Evolutionary conservation across 768 basidiomycete genomes (phyloP), one percentile per base, ranked within the genome.

Genomic region (Tricholoma terreum): DNA sequence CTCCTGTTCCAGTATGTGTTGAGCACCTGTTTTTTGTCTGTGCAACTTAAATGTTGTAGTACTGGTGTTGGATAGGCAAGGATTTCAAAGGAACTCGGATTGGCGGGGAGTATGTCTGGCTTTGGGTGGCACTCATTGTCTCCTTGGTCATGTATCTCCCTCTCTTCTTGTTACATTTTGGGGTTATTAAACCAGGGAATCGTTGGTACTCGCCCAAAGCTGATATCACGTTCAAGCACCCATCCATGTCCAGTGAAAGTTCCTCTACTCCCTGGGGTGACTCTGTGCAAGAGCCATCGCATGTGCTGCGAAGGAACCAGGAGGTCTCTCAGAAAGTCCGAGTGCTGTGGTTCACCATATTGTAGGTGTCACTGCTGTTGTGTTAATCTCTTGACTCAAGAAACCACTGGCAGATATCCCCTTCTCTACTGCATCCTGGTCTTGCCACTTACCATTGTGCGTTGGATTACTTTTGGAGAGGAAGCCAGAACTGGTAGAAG

Each of bases 1-100:
- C 66, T 1, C 77, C 77, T 1, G 73, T 74, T 10, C 76, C 76
- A 2, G 70, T 73, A 52, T 49, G 74, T 67, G 34, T 50, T 14
- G 3, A 35, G 59, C 43, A 14, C 30, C n/a, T 24, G 11, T 8
- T 53, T 35, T 10, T 43, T 38, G 31, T 50, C 36, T 24, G 33
- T 48, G 21, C 42, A 10, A 33, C 11, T 35, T 19, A 46, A 51
- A 35, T 21, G 30, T 46, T 24, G 4, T 24, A 68, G 65, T 74
- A 73, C 56, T 77, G 78, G 78, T 80, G 79, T 59, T 79, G 77
- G 77, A 73, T 80, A 53, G 67, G 71, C 34, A 43, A 65, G 5
- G 36, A 63, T 10, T 73, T 68, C 61, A 19, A 62, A 1, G 58
- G 58, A 1, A 67, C 71, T 57, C 68, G 72, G 21, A 65, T 78